phyloP scores from a whole-genome alignment of 371 early-diverging fungal genomes.

The Mortierella sp. region DNA sequence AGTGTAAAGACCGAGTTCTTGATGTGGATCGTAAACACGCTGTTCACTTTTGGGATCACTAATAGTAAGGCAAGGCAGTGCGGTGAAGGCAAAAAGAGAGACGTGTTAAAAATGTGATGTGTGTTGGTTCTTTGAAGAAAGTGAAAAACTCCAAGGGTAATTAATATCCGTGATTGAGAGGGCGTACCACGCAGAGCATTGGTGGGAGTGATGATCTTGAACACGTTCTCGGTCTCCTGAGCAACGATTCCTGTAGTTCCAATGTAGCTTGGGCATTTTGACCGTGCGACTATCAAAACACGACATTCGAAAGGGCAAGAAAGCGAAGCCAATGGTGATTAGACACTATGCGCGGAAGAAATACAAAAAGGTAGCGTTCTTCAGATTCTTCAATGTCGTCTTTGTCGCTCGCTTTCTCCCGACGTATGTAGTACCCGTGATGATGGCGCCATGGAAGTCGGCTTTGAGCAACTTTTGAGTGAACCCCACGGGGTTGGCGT shows the following conservation, averaged over 20 bases:
- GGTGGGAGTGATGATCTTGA: constrained; percentile 81
- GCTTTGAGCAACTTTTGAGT: constrained; percentile 82
- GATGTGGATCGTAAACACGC: constrained; percentile 76
- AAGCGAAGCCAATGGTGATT: neutral
- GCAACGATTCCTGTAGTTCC: constrained; percentile 87
- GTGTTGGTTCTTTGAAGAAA: too few relatives aligned
- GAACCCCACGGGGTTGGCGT: constrained; percentile 56
- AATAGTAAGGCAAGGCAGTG: too few relatives aligned
- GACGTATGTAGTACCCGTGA: constrained; percentile 69
- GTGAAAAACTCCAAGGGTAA: too few relatives aligned
- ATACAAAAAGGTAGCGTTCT: too few relatives aligned
- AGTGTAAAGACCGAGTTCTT: constrained; percentile 67
- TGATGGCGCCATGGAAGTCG: constrained; percentile 86
- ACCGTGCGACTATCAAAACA: constrained; percentile 69
- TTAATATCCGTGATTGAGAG: neutral
- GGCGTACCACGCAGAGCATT: constrained; percentile 73
- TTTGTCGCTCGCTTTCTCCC: neutral
- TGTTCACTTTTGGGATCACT: constrained; percentile 85
- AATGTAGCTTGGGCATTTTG: constrained; percentile 86
- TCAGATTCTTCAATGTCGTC: too few relatives aligned
- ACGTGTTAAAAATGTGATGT: too few relatives aligned
- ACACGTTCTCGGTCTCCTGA: constrained; percentile 90
- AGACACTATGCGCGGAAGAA: too few relatives aligned
- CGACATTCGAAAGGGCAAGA: too few relatives aligned
- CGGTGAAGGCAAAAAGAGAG: too few relatives aligned